Conservation (phyloP, 345 rosid genomes). For the Chamaenerion angustifolium region DNA sequence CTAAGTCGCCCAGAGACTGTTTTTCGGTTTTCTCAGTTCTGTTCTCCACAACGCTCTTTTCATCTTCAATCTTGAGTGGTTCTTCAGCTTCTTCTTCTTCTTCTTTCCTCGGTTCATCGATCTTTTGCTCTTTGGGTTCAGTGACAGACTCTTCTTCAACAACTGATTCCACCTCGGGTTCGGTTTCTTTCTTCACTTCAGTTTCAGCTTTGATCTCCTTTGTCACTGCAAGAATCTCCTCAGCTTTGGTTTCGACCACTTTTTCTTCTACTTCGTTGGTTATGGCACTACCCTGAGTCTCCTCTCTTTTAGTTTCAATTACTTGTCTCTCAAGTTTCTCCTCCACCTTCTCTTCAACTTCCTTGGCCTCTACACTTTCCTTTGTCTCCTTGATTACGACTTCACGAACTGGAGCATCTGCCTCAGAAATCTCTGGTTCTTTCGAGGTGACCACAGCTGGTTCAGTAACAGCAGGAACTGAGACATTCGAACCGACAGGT, state of each 20-base stretch:
- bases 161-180: slow-evolving; percentile 2
- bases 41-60: not conserved
- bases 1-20: not conserved
- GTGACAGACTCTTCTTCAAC: slow-evolving; percentile 2
- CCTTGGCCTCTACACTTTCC: slow-evolving; percentile 2
- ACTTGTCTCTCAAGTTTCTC: not conserved
- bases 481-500: slow-evolving; percentile 3
- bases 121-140: not conserved
- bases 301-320: slow-evolving; percentile 3
- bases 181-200: not conserved
- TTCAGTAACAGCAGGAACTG: slow-evolving; percentile 1
- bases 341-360: not conserved
- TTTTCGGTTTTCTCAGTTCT: slow-evolving; percentile 1
- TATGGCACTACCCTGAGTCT: too few relatives aligned
- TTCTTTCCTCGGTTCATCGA: slow-evolving; percentile 3
- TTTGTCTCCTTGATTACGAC: not conserved
- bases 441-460: too few relatives aligned
- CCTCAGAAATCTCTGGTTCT: too few relatives aligned
- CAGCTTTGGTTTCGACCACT: not conserved
- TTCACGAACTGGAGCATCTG: not conserved
- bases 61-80: not conserved
- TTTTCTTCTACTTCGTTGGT: not conserved
- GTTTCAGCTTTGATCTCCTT: not conserved
- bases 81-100: slow-evolving; percentile 1
- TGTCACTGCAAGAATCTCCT: too few relatives aligned